These are phyloP conservation scores for Lipomyces mesembrius DNA, from an alignment of 805 yeast genomes.

Conservation along the genomic window DNA sequence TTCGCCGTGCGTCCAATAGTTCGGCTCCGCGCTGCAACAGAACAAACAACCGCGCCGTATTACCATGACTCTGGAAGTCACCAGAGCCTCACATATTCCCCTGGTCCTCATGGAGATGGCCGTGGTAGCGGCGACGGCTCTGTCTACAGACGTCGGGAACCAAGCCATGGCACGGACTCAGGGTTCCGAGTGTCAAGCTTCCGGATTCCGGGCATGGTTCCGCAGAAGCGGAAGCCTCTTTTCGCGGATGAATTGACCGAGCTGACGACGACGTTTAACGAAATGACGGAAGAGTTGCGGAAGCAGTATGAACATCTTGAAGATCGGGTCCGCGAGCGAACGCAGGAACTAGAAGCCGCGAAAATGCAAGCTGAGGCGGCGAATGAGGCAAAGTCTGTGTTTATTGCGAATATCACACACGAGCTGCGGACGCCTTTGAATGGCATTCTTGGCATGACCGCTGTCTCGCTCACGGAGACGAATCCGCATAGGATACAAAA, in stretches of 20 bases:
- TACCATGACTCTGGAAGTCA: not conserved
- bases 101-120: not conserved
- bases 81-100: not conserved
- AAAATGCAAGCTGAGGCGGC: slow-evolving; percentile 61
- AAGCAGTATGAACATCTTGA: slow-evolving; percentile 83
- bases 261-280: slow-evolving; percentile 83
- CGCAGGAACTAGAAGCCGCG: slow-evolving; percentile 78
- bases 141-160: not conserved
- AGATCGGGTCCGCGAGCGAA: slow-evolving; percentile 83
- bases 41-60: slow-evolving; percentile 51
- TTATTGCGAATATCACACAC: slow-evolving; percentile 89
- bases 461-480: slow-evolving; percentile 86
- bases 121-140: slow-evolving; percentile 3
- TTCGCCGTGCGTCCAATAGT: slow-evolving; percentile 85
- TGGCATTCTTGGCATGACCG: slow-evolving; percentile 95
- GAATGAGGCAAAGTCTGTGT: slow-evolving; percentile 93
- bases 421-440: slow-evolving; percentile 94
- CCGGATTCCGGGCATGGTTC: slow-evolving; percentile 33
- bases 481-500: slow-evolving; percentile 70
- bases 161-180: not conserved
- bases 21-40: slow-evolving; percentile 80
- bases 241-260: slow-evolving; percentile 84
- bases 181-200: slow-evolving; percentile 11
- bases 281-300: slow-evolving; percentile 86
- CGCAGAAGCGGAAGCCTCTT: slow-evolving; percentile 40